Base-by-base conservation (phyloP, 306 rosid species). In the Malus orientalis region DNA sequence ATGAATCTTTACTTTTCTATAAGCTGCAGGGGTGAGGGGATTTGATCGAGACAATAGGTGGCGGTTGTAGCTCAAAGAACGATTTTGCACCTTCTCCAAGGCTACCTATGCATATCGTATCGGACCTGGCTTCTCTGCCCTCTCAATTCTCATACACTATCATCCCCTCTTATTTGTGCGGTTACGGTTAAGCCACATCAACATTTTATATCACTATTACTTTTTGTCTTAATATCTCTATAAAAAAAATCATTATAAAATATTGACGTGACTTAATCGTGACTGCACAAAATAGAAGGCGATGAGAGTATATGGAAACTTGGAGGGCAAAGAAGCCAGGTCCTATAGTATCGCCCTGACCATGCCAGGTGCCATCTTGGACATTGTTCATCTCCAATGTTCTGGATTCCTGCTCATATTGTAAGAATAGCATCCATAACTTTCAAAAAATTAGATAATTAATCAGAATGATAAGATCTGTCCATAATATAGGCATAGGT, bases 321-420 rank as follows among this genome's bases (percentile, higher is more conserved):
- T 2, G 29, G 29, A 27, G 29, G 29, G 29, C 29, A 27, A 27
- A 27, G 29, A 27, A 27, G 29, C 29, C 2, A 2, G 29, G 29
- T 27, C 29, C 29, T 27, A 27, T 27, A 2, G 91, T 91, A 83
- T 91, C 98, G 0, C 99, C 97, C 42, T 98, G 89, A 58, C 99
- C 99, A 15, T 89, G 99, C 99, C 99, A 96, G 65, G 85, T 93
- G 53, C 99, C 99, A 42, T 89, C 96, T 84, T 96, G 98, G 75
- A 96, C 96, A 44, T 96, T 96, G 85, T 96, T 96, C 84, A 96
- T 93, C 83, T 96, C 97, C 67, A 96, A 71, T 65, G 99, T 96
- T 89, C 99, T 88, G 19, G 98, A 89, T 70, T 96, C 99, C 98
- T 95, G 87, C 70, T 74, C 76, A 83, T 62, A 23, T 51, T 51